Conservation (phyloP, 768 basidiomycete species). For the Mycena polygramma region DNA sequence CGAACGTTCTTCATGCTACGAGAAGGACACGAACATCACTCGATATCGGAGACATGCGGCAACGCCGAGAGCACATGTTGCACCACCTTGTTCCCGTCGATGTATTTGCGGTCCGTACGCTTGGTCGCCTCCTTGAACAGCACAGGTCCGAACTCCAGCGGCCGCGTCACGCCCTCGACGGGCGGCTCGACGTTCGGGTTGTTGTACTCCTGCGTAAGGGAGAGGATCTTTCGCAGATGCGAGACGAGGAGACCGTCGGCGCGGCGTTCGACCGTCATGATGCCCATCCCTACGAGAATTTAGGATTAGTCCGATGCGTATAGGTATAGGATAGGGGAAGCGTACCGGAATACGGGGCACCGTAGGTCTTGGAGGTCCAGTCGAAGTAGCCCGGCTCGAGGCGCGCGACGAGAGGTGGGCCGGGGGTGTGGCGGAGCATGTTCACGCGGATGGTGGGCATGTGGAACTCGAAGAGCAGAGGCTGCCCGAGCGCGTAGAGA, state of each 20-base stretch:
- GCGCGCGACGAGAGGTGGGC: too few relatives aligned
- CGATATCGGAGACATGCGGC: conserved; percentile 15
- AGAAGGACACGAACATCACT: conserved; percentile 2
- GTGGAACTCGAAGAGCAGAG: conserved; percentile 28
- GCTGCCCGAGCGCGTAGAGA: conserved; percentile 27
- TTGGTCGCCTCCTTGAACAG: conserved; percentile 20
- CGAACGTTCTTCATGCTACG: too few relatives aligned
- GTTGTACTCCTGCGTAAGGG: background rate
- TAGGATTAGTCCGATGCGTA: too few relatives aligned
- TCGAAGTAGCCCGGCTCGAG: too few relatives aligned
- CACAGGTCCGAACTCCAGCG: background rate
- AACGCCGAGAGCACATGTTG: background rate
- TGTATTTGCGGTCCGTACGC: background rate
- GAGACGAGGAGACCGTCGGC: conserved; percentile 7
- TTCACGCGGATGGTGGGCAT: conserved; percentile 1
- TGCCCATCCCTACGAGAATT: conserved; percentile 5
- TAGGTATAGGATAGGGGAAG: too few relatives aligned
- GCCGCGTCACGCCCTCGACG: conserved; percentile 24
- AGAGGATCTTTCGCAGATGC: conserved; percentile 23
- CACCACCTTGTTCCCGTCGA: background rate
- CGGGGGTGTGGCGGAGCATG: background rate
- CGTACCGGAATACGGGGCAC: too few relatives aligned
- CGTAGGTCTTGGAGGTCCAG: too few relatives aligned
- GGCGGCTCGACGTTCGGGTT: background rate
- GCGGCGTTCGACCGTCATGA: conserved; percentile 30